Evolutionary conservation across 163 green algal species (phyloP), one percentile per base, ranked within the genome.

Genomic region (Scenedesmus sp.): DNA sequence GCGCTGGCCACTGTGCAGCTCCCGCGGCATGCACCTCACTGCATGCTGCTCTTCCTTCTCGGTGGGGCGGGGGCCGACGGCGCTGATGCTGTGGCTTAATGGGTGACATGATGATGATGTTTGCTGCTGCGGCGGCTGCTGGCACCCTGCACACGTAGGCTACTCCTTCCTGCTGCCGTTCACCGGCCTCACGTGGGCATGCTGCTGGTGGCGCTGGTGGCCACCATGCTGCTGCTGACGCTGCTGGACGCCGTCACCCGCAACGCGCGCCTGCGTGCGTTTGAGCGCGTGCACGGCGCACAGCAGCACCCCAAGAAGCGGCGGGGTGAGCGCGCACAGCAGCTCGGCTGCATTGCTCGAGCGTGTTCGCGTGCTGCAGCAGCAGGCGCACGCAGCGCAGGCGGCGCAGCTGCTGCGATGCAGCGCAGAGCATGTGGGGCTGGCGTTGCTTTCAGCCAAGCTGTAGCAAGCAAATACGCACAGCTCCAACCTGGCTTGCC

Each of bases 131-230:
- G 4, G 59, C 24, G 4, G 61, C 61, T 76, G 61, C 61, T 76
- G 61, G 26, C 40, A 30, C 61, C 10, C 6, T 37, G 7, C 49
- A 15, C 35, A 46, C 26, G 24, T 22, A 43, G 85, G 85, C 37
- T 87, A 91, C 87, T 88, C 87, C 0, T 91, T 91, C 59, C 79
- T 91, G 59, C 40, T 83, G 59, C 87, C 87, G 10, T 91, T 91
- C 44, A n/a, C 51, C 9, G 20, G 40, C 6, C 0, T 46, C 0
- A 92, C 88, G 3, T 92, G 88, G 88, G 43, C 26, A 26, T 76
- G n/a, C 40, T 92, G 20, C 40, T 92, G 43, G 30, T 53, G 24
- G 80, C 88, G 2, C 61, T 92, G 30, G 16, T 88, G 1, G 61
- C 43, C 1, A 51, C 87, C 3, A 76, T 88, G 46, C 24, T 83